These are phyloP conservation scores for Hirschfeldia incana DNA, from an alignment of 345 rosid genomes.

Conservation along the genomic window DNA sequence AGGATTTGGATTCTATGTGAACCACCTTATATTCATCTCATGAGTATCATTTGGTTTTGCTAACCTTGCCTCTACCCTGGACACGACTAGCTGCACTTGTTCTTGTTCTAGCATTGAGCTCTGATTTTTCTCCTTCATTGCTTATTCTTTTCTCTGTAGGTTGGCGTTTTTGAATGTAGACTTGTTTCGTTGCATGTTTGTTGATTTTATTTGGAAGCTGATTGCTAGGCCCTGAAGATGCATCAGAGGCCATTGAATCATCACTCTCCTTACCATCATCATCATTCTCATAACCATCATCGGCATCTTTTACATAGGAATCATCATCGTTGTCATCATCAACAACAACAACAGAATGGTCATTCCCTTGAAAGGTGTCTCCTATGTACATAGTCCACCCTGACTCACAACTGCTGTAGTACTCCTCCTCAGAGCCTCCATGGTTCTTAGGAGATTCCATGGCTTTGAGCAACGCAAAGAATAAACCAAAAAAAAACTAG, in stretches of 20 bases:
- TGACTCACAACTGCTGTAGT: conserved; percentile 53
- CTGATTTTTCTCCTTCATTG: conserved; percentile 42
- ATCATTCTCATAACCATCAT: conserved; percentile 22
- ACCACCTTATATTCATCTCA: conserved; percentile 11
- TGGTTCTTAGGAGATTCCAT: conserved; percentile 54
- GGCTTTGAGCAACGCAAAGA: conserved; percentile 22
- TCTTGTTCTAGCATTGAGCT: conserved; percentile 40
- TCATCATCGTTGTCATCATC: conserved; percentile 22
- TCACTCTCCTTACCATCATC: conserved; percentile 47
- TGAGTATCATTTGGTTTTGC: conserved; percentile 40
- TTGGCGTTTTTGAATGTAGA: conserved; percentile 37
- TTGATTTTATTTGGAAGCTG: conserved; percentile 35
- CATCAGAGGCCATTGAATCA: conserved; percentile 79
- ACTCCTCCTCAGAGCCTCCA: conserved; percentile 40
- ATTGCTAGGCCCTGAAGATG: conserved; percentile 66
- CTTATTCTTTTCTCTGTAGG: conserved; percentile 26
- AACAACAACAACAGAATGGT: conserved; percentile 29
- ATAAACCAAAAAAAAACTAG: conserved; percentile 9
- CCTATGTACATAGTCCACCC: conserved; percentile 72
- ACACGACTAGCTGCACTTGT: conserved; percentile 50
- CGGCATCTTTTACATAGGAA: conserved; percentile 17
- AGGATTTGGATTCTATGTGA: conserved; percentile 23
- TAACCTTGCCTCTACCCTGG: conserved; percentile 47
- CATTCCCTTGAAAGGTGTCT: conserved; percentile 42
- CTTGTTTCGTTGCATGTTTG: conserved; percentile 45